Percentiles rank a stretch among this genome's conserved stretches.
Conservation (phyloP, 441 rosid genomes). For the Mallotus japonicus region DNA sequence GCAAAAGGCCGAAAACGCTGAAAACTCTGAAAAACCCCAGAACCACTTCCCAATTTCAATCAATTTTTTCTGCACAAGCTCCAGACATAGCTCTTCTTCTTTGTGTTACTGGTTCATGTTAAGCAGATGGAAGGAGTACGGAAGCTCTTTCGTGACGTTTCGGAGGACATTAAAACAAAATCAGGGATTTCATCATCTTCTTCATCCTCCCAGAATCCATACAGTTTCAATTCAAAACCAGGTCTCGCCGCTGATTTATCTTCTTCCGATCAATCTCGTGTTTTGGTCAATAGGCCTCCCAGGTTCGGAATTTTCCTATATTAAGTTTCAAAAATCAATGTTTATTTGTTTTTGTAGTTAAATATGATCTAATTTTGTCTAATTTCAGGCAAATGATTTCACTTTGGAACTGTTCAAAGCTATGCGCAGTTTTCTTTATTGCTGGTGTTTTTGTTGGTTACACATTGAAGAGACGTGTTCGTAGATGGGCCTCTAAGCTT, state of each 20-base stretch:
- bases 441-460: constrained; percentile 79
- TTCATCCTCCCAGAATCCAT: constrained; percentile 32
- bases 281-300: constrained; percentile 48
- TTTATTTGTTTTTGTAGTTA: neutral
- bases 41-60: too few species aligned
- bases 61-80: too few species aligned
- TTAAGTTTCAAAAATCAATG: neutral
- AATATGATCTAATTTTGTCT: constrained; percentile 1
- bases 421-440: constrained; percentile 64
- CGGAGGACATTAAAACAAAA: constrained; percentile 35
- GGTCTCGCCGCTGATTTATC: constrained; percentile 37
- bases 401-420: constrained; percentile 69
- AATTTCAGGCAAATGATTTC: constrained; percentile 58
- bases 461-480: constrained; percentile 70
- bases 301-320: constrained; percentile 34
- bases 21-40: too few species aligned
- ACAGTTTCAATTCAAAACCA: constrained; percentile 30
- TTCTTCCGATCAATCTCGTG: constrained; percentile 46
- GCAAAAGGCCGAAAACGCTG: too few species aligned
- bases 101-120: too few species aligned
- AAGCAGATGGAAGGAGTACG: constrained; percentile 58
- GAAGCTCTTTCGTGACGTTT: constrained; percentile 40
- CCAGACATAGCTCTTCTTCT: too few species aligned
- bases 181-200: constrained; percentile 38
- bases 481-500: constrained; percentile 68